Conservation (phyloP, 805 yeast species). For the Metschnikowia amazonensis region DNA sequence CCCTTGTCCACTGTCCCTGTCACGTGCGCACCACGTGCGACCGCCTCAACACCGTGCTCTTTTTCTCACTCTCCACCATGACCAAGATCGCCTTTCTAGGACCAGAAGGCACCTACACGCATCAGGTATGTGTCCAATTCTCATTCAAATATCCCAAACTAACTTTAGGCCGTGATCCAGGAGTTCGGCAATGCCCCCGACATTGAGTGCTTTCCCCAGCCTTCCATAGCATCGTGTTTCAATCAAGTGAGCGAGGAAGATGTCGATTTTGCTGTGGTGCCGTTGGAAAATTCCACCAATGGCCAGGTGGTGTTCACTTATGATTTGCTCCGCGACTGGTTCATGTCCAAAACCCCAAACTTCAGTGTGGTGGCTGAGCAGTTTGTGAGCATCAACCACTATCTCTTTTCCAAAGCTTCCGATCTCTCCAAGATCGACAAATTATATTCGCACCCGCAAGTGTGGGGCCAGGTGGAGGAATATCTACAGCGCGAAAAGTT, state of each 20-base stretch:
- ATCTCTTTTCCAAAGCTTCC: slow-evolving; percentile 50
- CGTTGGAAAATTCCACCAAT: slow-evolving; percentile 91
- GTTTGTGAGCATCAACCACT: slow-evolving; percentile 79
- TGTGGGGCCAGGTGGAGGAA: slow-evolving; percentile 84
- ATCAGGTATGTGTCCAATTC: slow-evolving; percentile 72
- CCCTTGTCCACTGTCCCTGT: too few species aligned
- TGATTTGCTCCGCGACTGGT: slow-evolving; percentile 73
- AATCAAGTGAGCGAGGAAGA: slow-evolving; percentile 38
- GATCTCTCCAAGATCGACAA: slow-evolving; percentile 45
- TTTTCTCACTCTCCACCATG: neutral
- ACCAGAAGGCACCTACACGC: slow-evolving; percentile 90
- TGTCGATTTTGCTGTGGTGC: slow-evolving; percentile 75
- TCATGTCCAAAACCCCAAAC: slow-evolving; percentile 23
- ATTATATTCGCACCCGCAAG: slow-evolving; percentile 93
- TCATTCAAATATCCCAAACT: slow-evolving; percentile 2
- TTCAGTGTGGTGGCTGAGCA: slow-evolving; percentile 71
- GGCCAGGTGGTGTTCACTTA: slow-evolving; percentile 88
- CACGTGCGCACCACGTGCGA: neutral
- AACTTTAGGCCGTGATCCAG: slow-evolving; percentile 43
- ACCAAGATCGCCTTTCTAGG: slow-evolving; percentile 71
- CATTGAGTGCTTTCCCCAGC: slow-evolving; percentile 33
- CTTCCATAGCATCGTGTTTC: slow-evolving; percentile 61
- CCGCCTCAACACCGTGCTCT: neutral
- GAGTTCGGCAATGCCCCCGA: slow-evolving; percentile 41
- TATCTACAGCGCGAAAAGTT: slow-evolving; percentile 45